These are phyloP conservation scores for Eucalyptus cladocalyx DNA, from an alignment of 345 rosid genomes.

Conservation along the genomic window DNA sequence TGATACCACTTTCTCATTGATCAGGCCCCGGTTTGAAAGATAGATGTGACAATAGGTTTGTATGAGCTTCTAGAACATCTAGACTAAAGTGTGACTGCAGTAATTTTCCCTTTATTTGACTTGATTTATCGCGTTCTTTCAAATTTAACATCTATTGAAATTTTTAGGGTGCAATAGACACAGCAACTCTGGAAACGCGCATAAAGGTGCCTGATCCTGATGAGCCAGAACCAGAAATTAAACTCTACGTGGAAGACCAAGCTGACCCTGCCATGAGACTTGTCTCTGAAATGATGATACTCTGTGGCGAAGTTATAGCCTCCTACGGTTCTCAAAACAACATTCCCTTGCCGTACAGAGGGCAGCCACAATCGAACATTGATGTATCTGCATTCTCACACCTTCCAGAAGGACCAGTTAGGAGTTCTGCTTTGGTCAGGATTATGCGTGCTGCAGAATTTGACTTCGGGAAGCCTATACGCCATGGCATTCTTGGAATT, in stretches of 20 bases:
- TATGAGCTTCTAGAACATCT: neutral
- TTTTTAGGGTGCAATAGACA: constrained; percentile 83
- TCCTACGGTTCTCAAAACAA: constrained; percentile 64
- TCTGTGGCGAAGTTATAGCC: constrained; percentile 91
- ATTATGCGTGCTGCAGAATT: constrained; percentile 87
- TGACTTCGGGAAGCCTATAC: constrained; percentile 75
- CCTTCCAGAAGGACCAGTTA: constrained; percentile 95
- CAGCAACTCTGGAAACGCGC: constrained; percentile 71
- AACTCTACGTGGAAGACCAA: constrained; percentile 83
- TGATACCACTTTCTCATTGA: neutral
- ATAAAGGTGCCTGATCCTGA: constrained; percentile 84
- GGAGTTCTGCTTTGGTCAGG: constrained; percentile 63
- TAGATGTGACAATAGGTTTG: neutral
- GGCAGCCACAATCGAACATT: constrained; percentile 90
- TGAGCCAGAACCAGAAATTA: constrained; percentile 68
- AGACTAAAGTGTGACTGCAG: neutral
- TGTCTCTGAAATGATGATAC: constrained; percentile 96
- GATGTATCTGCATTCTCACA: constrained; percentile 70
- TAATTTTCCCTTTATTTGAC: neutral
- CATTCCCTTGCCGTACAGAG: constrained; percentile 87
- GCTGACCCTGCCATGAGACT: constrained; percentile 90
- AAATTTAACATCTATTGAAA: neutral
- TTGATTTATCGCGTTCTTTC: neutral
- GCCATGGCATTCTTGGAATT: constrained; percentile 82
- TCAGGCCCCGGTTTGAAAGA: neutral